Percentiles rank a stretch among this genome's conserved stretches.
Evolutionary conservation across 495 filamentous ascomycete genomes (phyloP).

Genomic region (Paragyromitra xinjiangensis): DNA sequence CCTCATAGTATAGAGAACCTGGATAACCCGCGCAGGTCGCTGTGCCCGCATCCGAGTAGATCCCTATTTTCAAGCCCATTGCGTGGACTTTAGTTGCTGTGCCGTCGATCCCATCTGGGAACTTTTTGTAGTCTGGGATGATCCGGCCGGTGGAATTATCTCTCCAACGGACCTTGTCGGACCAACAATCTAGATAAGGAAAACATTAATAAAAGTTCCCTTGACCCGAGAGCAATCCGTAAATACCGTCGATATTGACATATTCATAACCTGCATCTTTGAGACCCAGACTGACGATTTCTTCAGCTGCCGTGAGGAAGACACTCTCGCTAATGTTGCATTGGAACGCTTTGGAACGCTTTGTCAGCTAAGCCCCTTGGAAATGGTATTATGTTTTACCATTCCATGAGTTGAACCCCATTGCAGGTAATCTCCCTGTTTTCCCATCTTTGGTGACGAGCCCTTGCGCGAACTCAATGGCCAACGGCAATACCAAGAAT

Average conservation of each 20-base stretch:
- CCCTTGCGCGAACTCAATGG: constrained; percentile 31
- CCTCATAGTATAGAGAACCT: constrained; percentile 69
- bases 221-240: constrained; percentile 43
- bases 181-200: constrained; percentile 70
- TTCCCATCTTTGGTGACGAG: constrained; percentile 51
- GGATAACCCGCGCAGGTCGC: constrained; percentile 71
- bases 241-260: constrained; percentile 63
- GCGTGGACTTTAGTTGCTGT: constrained; percentile 67
- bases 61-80: constrained; percentile 70
- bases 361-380: background rate
- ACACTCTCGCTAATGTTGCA: constrained; percentile 66
- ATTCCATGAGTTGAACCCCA: constrained; percentile 72
- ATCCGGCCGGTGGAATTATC: constrained; percentile 64
- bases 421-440: constrained; percentile 64
- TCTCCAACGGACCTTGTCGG: constrained; percentile 61
- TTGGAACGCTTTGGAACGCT: constrained; percentile 59
- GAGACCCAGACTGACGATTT: constrained; percentile 65
- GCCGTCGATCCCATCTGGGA: constrained; percentile 69
- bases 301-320: constrained; percentile 64
- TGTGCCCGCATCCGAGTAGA: constrained; percentile 70
- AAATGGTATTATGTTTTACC: background rate
- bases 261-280: constrained; percentile 74
- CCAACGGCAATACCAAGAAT: constrained; percentile 21
- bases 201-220: background rate
- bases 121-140: constrained; percentile 66